A percentile compares a stretch with the other conserved stretches of the same genome.
These are phyloP conservation scores for Colletotrichum gigasporum DNA, from an alignment of 2,329 filamentous ascomycete species.

Conservation along the genomic window DNA sequence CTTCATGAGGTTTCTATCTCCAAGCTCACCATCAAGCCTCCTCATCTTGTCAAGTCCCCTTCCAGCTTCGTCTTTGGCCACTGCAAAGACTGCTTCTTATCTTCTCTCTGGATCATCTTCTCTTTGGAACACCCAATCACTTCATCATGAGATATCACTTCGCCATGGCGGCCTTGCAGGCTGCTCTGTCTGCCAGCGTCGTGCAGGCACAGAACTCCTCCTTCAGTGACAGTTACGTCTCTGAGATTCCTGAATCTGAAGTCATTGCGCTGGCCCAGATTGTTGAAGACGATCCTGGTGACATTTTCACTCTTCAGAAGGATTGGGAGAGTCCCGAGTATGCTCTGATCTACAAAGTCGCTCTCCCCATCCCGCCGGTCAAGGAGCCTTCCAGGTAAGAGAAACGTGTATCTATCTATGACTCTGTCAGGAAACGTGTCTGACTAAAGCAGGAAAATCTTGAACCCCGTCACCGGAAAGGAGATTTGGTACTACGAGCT, in stretches of 20 bases:
- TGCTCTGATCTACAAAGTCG: slow-evolving; percentile 36
- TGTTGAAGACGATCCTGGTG: slow-evolving; percentile 10
- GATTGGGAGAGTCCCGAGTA: slow-evolving; percentile 36
- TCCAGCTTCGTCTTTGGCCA: too few relatives aligned
- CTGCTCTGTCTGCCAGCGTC: background rate
- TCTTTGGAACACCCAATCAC: too few relatives aligned
- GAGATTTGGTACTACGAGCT: slow-evolving; percentile 48
- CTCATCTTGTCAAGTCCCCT: too few relatives aligned
- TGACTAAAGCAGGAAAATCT: slow-evolving; percentile 38
- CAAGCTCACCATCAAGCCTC: too few relatives aligned
- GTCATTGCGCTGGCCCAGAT: slow-evolving; percentile 7
- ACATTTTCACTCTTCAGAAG: slow-evolving; percentile 13
- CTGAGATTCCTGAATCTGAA: slow-evolving; percentile 1
- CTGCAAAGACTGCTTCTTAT: too few relatives aligned
- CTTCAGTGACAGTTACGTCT: slow-evolving; percentile 1
- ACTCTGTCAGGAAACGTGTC: background rate
- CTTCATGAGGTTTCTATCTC: too few relatives aligned
- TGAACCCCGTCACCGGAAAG: slow-evolving; percentile 44
- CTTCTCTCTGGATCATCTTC: too few relatives aligned
- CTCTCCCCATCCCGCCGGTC: slow-evolving; percentile 54
- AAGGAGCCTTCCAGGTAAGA: slow-evolving; percentile 52
- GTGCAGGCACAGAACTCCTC: slow-evolving; percentile 13
- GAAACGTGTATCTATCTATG: background rate
- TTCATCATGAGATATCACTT: slow-evolving; percentile 3
- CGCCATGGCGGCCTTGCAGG: background rate